phyloP scores from a whole-genome alignment of 768 basidiomycete species.

The Mycena vulgaris region DNA sequence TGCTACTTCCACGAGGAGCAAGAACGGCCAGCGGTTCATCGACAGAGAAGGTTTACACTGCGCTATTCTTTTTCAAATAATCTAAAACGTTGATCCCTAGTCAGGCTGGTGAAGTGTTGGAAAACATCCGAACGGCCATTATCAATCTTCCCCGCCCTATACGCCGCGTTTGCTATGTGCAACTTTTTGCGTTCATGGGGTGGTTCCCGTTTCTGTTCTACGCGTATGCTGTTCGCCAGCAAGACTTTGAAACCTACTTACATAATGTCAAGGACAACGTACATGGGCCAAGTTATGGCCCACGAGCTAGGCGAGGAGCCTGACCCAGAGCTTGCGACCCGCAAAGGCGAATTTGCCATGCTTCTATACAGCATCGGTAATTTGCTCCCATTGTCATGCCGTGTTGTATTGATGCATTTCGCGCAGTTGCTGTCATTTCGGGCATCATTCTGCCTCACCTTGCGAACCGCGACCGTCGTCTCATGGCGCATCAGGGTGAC shows the following conservation, averaged over 20 bases:
- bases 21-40: conserved; percentile 64
- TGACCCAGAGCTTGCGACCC: conserved; percentile 85
- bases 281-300: conserved; percentile 95
- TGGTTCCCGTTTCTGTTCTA: conserved; percentile 99
- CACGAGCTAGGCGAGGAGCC: conserved; percentile 81
- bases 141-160: conserved; percentile 86
- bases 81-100: conserved; percentile 50
- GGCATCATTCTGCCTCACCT: conserved; percentile 88
- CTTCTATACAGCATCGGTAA: conserved; percentile 90
- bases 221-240: conserved; percentile 60
- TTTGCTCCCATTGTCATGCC: conserved; percentile 24
- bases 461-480: conserved; percentile 83
- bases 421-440: conserved; percentile 85
- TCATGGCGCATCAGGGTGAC: conserved; percentile 80
- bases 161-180: conserved; percentile 91
- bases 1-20: conserved; percentile 90
- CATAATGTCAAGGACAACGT: conserved; percentile 79
- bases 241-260: not conserved
- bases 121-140: conserved; percentile 83
- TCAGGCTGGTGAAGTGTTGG: conserved; percentile 78
- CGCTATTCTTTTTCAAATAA: not conserved
- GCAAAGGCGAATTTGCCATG: conserved; percentile 91
- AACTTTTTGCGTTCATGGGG: conserved; percentile 97
- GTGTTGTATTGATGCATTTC: conserved; percentile 23
- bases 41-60: conserved; percentile 58